Evolutionary conservation across 345 rosid genomes (phyloP), one percentile per base, ranked within the genome.

Genomic region (Combretum micranthum): DNA sequence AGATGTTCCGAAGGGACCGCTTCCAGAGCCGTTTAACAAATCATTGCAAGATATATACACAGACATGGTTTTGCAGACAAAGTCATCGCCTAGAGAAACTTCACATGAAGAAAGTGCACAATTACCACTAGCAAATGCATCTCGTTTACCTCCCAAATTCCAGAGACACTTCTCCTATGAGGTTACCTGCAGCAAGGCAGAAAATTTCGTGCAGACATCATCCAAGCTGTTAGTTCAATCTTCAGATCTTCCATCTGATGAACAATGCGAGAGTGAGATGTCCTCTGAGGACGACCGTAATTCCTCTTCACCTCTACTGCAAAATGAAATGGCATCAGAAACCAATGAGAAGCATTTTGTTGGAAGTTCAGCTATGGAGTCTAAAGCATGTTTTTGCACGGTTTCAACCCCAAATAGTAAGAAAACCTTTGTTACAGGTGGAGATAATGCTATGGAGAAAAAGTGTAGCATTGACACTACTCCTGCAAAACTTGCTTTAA

Each of bases 11-110:
- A 83, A 80, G 61, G 93, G 72, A 25, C 62, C 69, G 14, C 80
- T 94, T 50, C 97, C 96, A 1, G 93, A 82, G 67, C 83, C 88
- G 2, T 94, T 76, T 70, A 78, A 73, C 64, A 60, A 49, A 43
- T 53, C 54, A 20, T 71, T 75, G 66, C 39, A 7, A 32, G 55
- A 55, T 39, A 44, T 50, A 53, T 54, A 47, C 42, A 44, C 48
- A 10, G 53, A 55, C 21, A 58, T 58, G 4, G 19, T 54, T 57
- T 53, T 20, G 5, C 58, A 48, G n/a, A 37, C 21, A 15, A 22
- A 45, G 23, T 59, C 55, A 51, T 52, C 50, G 22, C 63, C 63
- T 44, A 20, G n/a, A 10, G 67, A 53, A 53, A 67, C 42, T n/a
- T 44, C 68, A 52, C 42, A 42, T 23, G 50, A 12, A 21, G 53